A percentile compares a stretch with the other conserved stretches of the same genome.
Conservation (phyloP, 768 basidiomycete genomes). For the Dacryopinax spathularia region DNA sequence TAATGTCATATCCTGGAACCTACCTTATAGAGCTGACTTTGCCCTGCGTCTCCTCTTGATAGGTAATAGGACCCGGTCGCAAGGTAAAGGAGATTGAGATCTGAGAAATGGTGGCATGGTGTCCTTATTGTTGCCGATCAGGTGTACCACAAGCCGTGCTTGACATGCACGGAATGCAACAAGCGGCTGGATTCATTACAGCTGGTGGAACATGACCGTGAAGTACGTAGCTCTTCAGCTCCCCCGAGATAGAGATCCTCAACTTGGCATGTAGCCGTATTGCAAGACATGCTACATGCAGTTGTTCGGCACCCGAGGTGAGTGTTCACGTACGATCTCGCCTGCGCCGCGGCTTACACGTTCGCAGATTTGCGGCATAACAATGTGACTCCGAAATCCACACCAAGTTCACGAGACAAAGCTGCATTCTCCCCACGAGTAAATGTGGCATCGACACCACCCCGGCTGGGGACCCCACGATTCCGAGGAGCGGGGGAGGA, state of each 20-base stretch:
- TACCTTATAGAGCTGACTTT: not conserved
- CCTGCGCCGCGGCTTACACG: slow-evolving; percentile 58
- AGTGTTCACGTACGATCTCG: slow-evolving; percentile 38
- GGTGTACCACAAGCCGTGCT: slow-evolving; percentile 77
- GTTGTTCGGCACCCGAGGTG: slow-evolving; percentile 49
- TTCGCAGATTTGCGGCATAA: not conserved
- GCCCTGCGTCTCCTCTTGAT: slow-evolving; percentile 4
- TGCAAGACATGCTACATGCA: slow-evolving; percentile 75
- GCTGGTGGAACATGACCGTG: slow-evolving; percentile 68
- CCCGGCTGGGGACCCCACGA: slow-evolving; percentile 4
- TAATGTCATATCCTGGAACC: slow-evolving; percentile 1
- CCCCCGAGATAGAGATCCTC: not conserved
- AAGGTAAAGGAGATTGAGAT: slow-evolving; percentile 39
- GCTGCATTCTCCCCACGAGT: not conserved
- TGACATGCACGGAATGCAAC: slow-evolving; percentile 60
- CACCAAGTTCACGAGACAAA: not conserved
- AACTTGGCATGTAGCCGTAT: slow-evolving; percentile 16
- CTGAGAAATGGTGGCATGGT: not conserved
- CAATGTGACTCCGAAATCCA: not conserved
- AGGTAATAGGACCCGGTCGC: slow-evolving; percentile 78
- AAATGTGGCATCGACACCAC: slow-evolving; percentile 13
- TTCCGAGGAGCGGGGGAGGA: not conserved
- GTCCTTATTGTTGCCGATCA: slow-evolving; percentile 18
- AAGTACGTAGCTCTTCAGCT: slow-evolving; percentile 38
- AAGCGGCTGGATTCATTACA: slow-evolving; percentile 65